A percentile compares a stretch with the other conserved stretches of the same genome.
Evolutionary conservation across 768 basidiomycete species (phyloP).

Genomic region (Russula sp.): DNA sequence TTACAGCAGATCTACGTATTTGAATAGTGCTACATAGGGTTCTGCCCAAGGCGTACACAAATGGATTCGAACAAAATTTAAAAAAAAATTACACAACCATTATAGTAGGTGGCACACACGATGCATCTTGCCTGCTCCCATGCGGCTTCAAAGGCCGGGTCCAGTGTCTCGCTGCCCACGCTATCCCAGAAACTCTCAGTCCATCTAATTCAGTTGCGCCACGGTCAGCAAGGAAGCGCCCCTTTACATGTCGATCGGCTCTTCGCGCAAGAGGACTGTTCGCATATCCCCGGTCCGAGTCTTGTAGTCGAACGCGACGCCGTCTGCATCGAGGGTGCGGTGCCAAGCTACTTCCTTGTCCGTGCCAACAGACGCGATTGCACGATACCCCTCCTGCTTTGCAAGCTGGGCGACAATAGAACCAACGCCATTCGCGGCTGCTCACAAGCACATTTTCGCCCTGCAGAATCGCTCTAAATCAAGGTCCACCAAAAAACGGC

Average conservation of each 20-base stretch:
- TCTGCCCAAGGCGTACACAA: too few species aligned
- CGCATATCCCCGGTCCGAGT: constrained; percentile 37
- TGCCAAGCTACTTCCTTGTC: constrained; percentile 68
- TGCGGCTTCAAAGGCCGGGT: constrained; percentile 27
- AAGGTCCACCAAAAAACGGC: neutral
- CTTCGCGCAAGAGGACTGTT: constrained; percentile 50
- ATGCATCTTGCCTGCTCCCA: constrained; percentile 24
- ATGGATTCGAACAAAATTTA: too few species aligned
- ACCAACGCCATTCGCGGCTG: constrained; percentile 34
- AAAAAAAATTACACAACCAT: neutral
- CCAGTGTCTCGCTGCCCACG: constrained; percentile 31
- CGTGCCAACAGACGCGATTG: constrained; percentile 65
- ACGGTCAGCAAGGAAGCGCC: neutral
- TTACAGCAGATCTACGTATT: too few species aligned
- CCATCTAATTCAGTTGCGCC: too few species aligned
- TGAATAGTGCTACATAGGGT: too few species aligned
- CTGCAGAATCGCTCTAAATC: constrained; percentile 22
- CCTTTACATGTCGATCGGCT: constrained; percentile 46
- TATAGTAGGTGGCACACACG: constrained; percentile 17
- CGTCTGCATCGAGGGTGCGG: constrained; percentile 57
- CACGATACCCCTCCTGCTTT: constrained; percentile 43
- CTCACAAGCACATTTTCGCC: constrained; percentile 48
- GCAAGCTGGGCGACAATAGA: constrained; percentile 39
- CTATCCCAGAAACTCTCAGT: constrained; percentile 31
- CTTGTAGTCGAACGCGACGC: constrained; percentile 74